A percentile compares a stretch with the other conserved stretches of the same genome.
Evolutionary conservation across 2,329 filamentous ascomycete species (phyloP).

Genomic region (Clathrospora elynae): DNA sequence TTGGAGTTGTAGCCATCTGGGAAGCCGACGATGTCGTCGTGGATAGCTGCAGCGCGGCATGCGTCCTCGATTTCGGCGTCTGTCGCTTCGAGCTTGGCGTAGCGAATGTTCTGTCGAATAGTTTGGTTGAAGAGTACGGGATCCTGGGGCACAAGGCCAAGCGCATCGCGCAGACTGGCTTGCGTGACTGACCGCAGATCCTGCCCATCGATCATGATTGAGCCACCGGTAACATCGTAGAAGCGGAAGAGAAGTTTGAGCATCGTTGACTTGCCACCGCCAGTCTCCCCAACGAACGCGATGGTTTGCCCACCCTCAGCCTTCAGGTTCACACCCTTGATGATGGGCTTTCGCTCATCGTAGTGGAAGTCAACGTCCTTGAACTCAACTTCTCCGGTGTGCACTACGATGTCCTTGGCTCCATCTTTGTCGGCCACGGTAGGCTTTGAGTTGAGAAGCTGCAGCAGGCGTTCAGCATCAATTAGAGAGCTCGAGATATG

Average conservation of each 20-base stretch:
- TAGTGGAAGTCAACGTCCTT: slow-evolving; percentile 62
- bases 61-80: slow-evolving; percentile 65
- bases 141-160: slow-evolving; percentile 70
- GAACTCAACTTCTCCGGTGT: slow-evolving; percentile 59
- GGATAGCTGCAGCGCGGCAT: slow-evolving; percentile 65
- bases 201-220: slow-evolving; percentile 63
- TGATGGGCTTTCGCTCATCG: slow-evolving; percentile 57
- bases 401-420: slow-evolving; percentile 50
- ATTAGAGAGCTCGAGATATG: slow-evolving; percentile 61
- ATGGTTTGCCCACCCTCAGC: slow-evolving; percentile 61
- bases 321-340: slow-evolving; percentile 57
- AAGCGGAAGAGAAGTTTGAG: slow-evolving; percentile 65
- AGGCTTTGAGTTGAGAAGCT: slow-evolving; percentile 63
- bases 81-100: slow-evolving; percentile 65
- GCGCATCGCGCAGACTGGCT: slow-evolving; percentile 60
- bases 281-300: slow-evolving; percentile 66
- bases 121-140: slow-evolving; percentile 68
- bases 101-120: slow-evolving; percentile 68
- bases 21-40: slow-evolving; percentile 67
- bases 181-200: slow-evolving; percentile 65
- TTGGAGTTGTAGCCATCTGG: slow-evolving; percentile 51
- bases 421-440: slow-evolving; percentile 55
- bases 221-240: slow-evolving; percentile 62
- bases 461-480: slow-evolving; percentile 66
- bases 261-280: slow-evolving; percentile 66